A percentile compares a stretch with the other conserved stretches of the same genome.
Evolutionary conservation across 345 rosid genomes (phyloP).

Genomic region (Draba incana): DNA sequence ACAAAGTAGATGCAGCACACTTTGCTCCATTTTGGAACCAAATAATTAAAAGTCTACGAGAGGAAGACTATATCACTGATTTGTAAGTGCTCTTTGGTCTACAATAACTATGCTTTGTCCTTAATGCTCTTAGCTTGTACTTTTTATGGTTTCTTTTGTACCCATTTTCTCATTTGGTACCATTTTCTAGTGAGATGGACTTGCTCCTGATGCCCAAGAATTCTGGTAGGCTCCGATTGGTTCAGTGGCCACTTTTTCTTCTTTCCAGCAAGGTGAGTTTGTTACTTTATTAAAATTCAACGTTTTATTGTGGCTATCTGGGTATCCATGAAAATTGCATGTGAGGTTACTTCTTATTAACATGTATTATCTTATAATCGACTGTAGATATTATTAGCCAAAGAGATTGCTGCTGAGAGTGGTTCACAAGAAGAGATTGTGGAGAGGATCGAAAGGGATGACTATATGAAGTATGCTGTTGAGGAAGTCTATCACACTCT

Average conservation of each 20-base stretch:
- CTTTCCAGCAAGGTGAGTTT: conserved; percentile 91
- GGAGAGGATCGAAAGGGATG: conserved; percentile 87
- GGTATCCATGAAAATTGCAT: conserved; percentile 14
- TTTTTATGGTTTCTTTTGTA: background rate
- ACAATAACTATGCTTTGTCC: conserved; percentile 24
- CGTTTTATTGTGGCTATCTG: conserved; percentile 6
- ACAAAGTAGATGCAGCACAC: conserved; percentile 77
- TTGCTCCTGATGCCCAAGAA: conserved; percentile 94
- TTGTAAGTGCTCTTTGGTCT: conserved; percentile 57
- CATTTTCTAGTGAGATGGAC: conserved; percentile 74
- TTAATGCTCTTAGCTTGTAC: conserved; percentile 18
- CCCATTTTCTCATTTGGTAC: conserved; percentile 18
- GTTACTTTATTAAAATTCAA: conserved; percentile 20
- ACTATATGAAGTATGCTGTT: conserved; percentile 95
- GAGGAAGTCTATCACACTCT: conserved; percentile 78
- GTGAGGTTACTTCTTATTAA: conserved; percentile 7
- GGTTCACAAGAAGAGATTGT: conserved; percentile 82
- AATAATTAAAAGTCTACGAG: conserved; percentile 80
- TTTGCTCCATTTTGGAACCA: conserved; percentile 98
- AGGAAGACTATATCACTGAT: conserved; percentile 86
- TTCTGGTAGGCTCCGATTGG: conserved; percentile 76
- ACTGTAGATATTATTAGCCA: conserved; percentile 81
- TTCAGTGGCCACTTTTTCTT: conserved; percentile 99
- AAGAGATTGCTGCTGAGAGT: conserved; percentile 78
- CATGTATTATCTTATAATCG: background rate